Evolutionary conservation across 176 grass and related monocot genomes (phyloP).

Genomic region (Oryza brachyantha): DNA sequence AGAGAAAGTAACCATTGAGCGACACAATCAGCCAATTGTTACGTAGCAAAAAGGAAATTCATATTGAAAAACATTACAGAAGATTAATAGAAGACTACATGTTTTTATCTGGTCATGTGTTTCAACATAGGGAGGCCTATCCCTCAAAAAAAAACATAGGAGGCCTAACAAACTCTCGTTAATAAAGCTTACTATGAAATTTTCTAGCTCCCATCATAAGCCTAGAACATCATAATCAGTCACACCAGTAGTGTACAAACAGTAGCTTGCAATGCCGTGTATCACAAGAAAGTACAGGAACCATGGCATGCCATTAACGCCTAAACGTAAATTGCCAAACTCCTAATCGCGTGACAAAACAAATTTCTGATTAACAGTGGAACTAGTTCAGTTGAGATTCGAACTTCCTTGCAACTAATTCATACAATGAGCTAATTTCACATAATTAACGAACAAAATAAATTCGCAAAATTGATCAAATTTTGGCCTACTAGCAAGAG

Average conservation of each 20-base stretch:
- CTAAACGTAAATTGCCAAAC: neutral
- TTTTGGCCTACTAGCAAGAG: neutral
- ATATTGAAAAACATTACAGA: neutral
- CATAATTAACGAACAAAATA: neutral
- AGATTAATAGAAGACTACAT: neutral
- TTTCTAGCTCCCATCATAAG: conserved; percentile 11
- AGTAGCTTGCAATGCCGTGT: neutral
- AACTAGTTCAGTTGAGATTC: neutral
- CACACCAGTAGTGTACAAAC: neutral
- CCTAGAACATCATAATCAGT: neutral
- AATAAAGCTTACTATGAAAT: neutral
- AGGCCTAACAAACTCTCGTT: neutral
- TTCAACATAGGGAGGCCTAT: too few species aligned
- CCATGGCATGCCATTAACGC: neutral
- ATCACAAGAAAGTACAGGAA: neutral
- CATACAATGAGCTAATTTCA: neutral
- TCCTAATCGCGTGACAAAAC: neutral
- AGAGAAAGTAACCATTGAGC: neutral
- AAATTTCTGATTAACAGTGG: conserved; percentile 11
- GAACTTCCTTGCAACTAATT: neutral
- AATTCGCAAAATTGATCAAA: neutral
- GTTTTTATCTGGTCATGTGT: neutral
- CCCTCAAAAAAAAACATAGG: too few species aligned
- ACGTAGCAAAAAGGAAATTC: neutral
- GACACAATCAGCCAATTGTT: neutral